These are phyloP conservation scores for Trichoderma oligosporum DNA, from an alignment of 2,329 filamentous ascomycete genomes.

Conservation along the genomic window DNA sequence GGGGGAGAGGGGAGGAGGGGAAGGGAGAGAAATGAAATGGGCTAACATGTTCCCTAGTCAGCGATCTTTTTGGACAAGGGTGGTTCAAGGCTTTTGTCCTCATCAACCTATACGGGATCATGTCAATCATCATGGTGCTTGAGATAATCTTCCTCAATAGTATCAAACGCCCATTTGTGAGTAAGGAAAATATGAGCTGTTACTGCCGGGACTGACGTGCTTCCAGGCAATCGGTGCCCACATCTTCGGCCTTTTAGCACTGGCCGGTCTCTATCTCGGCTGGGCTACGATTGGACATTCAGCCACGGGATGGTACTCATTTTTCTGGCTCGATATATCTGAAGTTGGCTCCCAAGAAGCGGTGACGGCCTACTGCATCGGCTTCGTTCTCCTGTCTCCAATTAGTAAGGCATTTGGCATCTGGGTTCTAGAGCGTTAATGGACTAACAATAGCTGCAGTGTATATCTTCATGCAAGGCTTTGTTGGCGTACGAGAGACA, in stretches of 20 bases:
- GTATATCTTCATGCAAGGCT: constrained; percentile 48
- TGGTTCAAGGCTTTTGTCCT: constrained; percentile 47
- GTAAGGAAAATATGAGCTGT: constrained; percentile 21
- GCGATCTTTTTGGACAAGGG: constrained; percentile 46
- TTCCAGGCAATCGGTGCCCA: constrained; percentile 44
- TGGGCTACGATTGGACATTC: constrained; percentile 48
- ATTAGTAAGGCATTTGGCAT: constrained; percentile 40
- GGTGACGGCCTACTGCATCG: constrained; percentile 42
- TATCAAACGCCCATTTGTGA: constrained; percentile 49
- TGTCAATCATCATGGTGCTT: constrained; percentile 41
- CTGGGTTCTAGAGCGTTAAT: background rate
- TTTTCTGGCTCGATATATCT: constrained; percentile 50
- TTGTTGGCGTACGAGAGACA: constrained; percentile 47
- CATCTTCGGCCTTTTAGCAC: constrained; percentile 39
- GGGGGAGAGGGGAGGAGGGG: too few species aligned
- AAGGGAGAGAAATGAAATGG: background rate
- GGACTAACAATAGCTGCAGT: constrained; percentile 33
- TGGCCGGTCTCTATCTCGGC: constrained; percentile 44
- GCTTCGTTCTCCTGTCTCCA: constrained; percentile 43
- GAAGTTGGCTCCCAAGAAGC: constrained; percentile 43
- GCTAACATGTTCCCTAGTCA: constrained; percentile 36
- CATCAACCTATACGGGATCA: constrained; percentile 44
- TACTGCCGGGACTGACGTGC: constrained; percentile 20
- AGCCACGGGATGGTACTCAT: constrained; percentile 44
- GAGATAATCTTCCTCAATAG: constrained; percentile 51